These are phyloP conservation scores for Dictyostelium capitatum DNA, from an alignment of 78 protist species.

Conservation along the genomic window DNA sequence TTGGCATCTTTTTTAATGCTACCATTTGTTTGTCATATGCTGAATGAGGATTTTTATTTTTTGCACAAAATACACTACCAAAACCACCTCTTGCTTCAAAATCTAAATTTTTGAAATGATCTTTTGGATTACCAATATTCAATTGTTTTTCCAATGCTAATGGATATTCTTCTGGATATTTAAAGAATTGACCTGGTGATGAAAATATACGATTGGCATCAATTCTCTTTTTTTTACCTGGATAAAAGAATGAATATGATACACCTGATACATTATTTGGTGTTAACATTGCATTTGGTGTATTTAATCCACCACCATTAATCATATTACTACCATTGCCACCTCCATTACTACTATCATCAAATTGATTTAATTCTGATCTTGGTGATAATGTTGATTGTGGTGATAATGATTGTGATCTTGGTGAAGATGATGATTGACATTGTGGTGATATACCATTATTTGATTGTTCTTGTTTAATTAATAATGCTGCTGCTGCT, in stretches of 20 bases:
- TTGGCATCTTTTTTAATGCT: conserved; percentile 76
- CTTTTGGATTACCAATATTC: conserved; percentile 67
- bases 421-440: neutral
- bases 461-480: neutral
- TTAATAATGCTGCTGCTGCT: neutral
- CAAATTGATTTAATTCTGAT: neutral
- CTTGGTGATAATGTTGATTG: conserved; percentile 1
- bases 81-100: conserved; percentile 81
- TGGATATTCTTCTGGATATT: conserved; percentile 48
- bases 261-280: conserved; percentile 11
- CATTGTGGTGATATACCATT: neutral
- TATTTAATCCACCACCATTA: neutral
- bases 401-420: neutral
- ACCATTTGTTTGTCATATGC: conserved; percentile 39
- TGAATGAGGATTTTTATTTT: conserved; percentile 38
- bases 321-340: too few relatives aligned
- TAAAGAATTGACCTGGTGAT: conserved; percentile 37
- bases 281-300: conserved; percentile 20
- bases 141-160: conserved; percentile 19
- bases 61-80: conserved; percentile 74
- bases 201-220: conserved; percentile 33
- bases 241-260: conserved; percentile 17
- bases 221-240: conserved; percentile 48
- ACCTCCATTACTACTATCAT: neutral
- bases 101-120: conserved; percentile 61